Conservation (phyloP, 208 protist species). For the Vickermania spadyakhi region DNA sequence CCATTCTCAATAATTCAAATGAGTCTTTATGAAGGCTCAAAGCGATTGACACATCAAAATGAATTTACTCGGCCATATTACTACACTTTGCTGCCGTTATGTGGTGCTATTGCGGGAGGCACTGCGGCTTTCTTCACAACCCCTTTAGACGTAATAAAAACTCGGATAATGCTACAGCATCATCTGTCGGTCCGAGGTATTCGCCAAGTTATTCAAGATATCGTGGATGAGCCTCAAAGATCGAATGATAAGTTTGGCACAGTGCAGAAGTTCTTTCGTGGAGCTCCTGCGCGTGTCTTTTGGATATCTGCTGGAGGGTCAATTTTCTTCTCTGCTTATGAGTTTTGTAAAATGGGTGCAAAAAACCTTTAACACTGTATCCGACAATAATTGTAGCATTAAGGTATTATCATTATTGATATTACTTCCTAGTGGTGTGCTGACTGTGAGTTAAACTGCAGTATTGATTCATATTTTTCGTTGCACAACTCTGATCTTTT, state of each 20-base stretch:
- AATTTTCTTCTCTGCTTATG: conserved; percentile 90
- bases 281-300: conserved; percentile 68
- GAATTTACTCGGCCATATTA: conserved; percentile 20
- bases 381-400: too few species aligned
- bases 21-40: conserved; percentile 85
- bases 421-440: not conserved
- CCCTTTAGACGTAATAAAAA: conserved; percentile 89
- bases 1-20: conserved; percentile 92
- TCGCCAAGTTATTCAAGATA: conserved; percentile 24
- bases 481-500: conserved; percentile 2
- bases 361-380: not conserved
- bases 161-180: conserved; percentile 84
- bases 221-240: conserved; percentile 36
- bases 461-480: not conserved
- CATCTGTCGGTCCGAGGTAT: conserved; percentile 14
- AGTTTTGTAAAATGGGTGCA: conserved; percentile 28
- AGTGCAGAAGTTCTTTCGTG: conserved; percentile 70
- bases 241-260: conserved; percentile 66
- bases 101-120: conserved; percentile 77
- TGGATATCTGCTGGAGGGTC: conserved; percentile 89
- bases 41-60: conserved; percentile 23
- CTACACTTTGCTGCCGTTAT: conserved; percentile 36
- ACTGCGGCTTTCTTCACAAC: conserved; percentile 85
- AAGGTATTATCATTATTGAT: not conserved
- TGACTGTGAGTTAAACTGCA: not conserved